Conservation (phyloP, 352 stramenopile species). For the Aphanomyces stellatus region DNA sequence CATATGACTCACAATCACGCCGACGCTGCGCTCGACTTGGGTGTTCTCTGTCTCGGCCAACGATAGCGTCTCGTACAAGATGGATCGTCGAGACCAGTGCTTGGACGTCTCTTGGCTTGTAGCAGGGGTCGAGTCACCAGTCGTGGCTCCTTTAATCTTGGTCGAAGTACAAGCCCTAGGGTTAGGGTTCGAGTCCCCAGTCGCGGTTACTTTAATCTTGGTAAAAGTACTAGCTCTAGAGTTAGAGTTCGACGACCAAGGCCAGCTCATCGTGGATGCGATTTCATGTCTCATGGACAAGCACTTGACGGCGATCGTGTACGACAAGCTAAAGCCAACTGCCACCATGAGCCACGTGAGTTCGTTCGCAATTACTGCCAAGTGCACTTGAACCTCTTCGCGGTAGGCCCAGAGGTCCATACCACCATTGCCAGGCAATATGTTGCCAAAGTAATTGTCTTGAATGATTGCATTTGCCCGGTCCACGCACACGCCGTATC, state of each 20-base stretch:
- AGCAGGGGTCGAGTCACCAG: not conserved
- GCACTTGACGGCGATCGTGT: not conserved
- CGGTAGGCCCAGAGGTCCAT: conserved; percentile 8
- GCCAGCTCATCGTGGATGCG: not conserved
- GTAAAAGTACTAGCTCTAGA: too few relatives aligned
- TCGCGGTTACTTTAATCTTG: not conserved
- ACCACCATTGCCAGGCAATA: not conserved
- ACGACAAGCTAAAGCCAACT: not conserved
- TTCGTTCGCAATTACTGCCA: not conserved
- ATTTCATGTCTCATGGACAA: not conserved
- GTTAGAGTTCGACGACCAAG: too few relatives aligned
- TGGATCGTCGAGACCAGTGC: not conserved
- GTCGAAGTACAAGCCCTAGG: too few relatives aligned
- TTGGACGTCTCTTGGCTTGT: not conserved
- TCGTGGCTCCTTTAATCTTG: not conserved
- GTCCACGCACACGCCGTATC: not conserved
- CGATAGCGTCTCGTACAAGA: not conserved
- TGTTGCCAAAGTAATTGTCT: conserved; percentile 9
- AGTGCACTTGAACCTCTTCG: not conserved
- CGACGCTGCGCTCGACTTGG: conserved; percentile 1
- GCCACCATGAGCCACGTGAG: not conserved
- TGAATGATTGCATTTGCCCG: not conserved
- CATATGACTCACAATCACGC: not conserved
- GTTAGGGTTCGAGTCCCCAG: not conserved
- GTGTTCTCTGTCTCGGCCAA: not conserved